A percentile compares a stretch with the other conserved stretches of the same genome.
Conservation (phyloP, 139 green algal genomes). For the Chlamydomonas applanata region DNA sequence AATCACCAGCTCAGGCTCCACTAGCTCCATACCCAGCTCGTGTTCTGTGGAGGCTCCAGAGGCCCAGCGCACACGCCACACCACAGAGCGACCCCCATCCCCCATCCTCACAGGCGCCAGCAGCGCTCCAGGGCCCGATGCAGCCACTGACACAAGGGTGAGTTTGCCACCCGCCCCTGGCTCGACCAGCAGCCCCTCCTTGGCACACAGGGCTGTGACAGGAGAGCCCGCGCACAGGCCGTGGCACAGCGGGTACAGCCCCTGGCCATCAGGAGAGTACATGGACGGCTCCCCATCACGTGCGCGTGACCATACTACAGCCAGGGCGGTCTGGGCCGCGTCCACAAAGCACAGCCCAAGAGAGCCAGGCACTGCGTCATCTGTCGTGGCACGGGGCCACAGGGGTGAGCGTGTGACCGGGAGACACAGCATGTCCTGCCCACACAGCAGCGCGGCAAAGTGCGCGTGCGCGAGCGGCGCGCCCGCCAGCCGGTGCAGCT, state of each 20-base stretch:
- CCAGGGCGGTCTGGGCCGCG: conserved; percentile 13
- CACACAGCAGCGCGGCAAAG: conserved; percentile 22
- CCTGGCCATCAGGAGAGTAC: conserved; percentile 21
- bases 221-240: conserved; percentile 14
- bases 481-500: conserved; percentile 18
- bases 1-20: background rate
- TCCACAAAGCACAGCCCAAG: conserved; percentile 31
- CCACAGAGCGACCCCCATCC: background rate
- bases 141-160: background rate
- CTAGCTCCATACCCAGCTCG: conserved; percentile 3
- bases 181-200: conserved; percentile 25
- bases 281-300: background rate
- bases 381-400: conserved; percentile 12
- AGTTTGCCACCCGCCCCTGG: background rate
- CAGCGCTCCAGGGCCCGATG: background rate
- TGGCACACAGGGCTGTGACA: conserved; percentile 25
- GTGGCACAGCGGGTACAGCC: conserved; percentile 36
- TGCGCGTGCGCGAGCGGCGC: conserved; percentile 31
- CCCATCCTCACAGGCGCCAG: background rate
- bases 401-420: conserved; percentile 26
- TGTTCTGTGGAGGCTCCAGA: background rate
- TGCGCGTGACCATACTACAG: conserved; percentile 15
- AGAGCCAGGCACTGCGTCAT: conserved; percentile 36
- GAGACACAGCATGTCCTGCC: conserved; percentile 17
- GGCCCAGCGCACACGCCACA: conserved; percentile 17